These are phyloP conservation scores for Persicaria tinctoria DNA, from an alignment of 148 eudicot species.

Conservation along the genomic window DNA sequence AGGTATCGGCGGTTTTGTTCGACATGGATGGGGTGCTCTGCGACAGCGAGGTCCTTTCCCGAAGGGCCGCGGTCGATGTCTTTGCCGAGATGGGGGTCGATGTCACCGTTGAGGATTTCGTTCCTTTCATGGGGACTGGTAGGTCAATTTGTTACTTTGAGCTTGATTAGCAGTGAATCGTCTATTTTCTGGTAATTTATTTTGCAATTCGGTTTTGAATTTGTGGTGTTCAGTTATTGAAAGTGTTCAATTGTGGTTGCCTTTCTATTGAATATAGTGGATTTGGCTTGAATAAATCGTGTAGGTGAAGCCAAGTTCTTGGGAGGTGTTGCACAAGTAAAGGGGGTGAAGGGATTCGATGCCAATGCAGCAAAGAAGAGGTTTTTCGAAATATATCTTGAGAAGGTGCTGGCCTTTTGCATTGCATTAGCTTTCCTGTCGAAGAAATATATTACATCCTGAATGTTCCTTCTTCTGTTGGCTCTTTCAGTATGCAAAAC, in stretches of 20 bases:
- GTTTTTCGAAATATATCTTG: conserved; percentile 86
- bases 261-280: background rate
- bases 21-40: conserved; percentile 99
- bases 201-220: background rate
- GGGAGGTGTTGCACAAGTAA: conserved; percentile 85
- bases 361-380: conserved; percentile 83
- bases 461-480: background rate
- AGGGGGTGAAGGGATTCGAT: conserved; percentile 71
- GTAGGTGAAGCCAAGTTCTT: conserved; percentile 95
- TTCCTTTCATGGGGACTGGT: conserved; percentile 99
- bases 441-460: background rate
- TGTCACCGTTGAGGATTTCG: conserved; percentile 74
- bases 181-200: background rate
- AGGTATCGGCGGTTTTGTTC: conserved; percentile 87
- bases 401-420: conserved; percentile 45
- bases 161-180: background rate
- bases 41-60: conserved; percentile 79
- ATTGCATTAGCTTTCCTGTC: background rate
- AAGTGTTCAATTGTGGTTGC: too few species aligned
- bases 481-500: conserved; percentile 71
- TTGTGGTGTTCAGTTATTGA: background rate
- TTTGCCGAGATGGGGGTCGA: conserved; percentile 83
- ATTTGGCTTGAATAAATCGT: background rate
- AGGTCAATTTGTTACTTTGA: conserved; percentile 10
- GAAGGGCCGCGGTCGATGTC: conserved; percentile 76